Evolutionary conservation across 345 rosid genomes (phyloP).

Genomic region (Aegle marmelos): DNA sequence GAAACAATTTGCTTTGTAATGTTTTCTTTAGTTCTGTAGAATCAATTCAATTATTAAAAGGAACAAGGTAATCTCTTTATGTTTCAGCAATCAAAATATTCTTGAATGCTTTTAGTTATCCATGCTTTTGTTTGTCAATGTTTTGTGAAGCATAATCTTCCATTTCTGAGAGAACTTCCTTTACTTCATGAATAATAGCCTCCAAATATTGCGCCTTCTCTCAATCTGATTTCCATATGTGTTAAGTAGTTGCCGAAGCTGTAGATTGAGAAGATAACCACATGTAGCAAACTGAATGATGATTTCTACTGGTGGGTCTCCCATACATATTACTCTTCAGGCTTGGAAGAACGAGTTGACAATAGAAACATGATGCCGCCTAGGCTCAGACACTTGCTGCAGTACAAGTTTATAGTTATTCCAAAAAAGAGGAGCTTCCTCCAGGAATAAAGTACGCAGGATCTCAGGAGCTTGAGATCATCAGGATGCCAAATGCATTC

Average conservation of each 20-base stretch:
- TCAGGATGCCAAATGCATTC: slow-evolving; percentile 14
- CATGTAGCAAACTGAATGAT: no score
- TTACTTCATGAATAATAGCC: neutral
- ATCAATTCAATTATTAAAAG: no score
- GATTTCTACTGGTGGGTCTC: slow-evolving; percentile 12
- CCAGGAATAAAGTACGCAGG: neutral
- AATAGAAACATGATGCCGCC: slow-evolving; percentile 9
- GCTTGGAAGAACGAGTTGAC: slow-evolving; percentile 17
- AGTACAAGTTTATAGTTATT: slow-evolving; percentile 8
- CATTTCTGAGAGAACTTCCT: neutral
- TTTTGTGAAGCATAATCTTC: neutral
- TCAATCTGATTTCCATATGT: neutral
- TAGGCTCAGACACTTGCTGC: slow-evolving; percentile 15
- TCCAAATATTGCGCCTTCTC: slow-evolving; percentile 14
- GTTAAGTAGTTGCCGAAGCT: no score
- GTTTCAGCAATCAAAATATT: no score
- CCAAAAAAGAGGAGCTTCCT: slow-evolving; percentile 11
- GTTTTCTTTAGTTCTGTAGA: no score
- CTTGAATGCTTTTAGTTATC: no score
- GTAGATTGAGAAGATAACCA: no score
- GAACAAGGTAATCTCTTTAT: no score
- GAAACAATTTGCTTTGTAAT: no score
- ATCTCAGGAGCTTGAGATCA: slow-evolving; percentile 11
- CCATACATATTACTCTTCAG: neutral
- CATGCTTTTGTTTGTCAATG: no score